phyloP scores from a whole-genome alignment of 352 stramenopile species.

The Pythium brassicae region DNA sequence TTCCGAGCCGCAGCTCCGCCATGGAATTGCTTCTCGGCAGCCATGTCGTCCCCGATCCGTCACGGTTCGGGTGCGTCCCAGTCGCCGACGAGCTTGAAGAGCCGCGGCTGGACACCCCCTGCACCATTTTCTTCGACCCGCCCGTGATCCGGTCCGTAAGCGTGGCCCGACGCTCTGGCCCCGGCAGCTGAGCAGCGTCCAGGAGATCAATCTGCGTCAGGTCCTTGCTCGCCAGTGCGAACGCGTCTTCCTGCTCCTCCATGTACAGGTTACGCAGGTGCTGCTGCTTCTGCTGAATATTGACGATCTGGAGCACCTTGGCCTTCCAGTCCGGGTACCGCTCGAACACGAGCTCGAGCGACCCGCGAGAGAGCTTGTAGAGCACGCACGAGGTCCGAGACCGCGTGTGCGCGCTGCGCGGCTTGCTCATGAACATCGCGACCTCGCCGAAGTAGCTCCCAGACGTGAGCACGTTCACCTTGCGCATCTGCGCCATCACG shows the following conservation, averaged over 20 bases:
- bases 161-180: background rate
- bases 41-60: no score
- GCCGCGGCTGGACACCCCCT: background rate
- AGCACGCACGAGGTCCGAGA: slow-evolving; percentile 44
- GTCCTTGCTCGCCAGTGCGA: slow-evolving; percentile 7
- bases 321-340: slow-evolving; percentile 40
- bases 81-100: background rate
- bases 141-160: background rate
- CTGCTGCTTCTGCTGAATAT: slow-evolving; percentile 33
- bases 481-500: slow-evolving; percentile 6
- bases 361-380: slow-evolving; percentile 32
- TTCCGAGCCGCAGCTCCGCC: slow-evolving; percentile 2
- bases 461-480: slow-evolving; percentile 29
- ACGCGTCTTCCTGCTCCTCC: slow-evolving; percentile 52
- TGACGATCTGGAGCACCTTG: slow-evolving; percentile 36
- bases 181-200: slow-evolving; percentile 7
- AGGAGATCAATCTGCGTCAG: slow-evolving; percentile 9
- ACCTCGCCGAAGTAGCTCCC: slow-evolving; percentile 40
- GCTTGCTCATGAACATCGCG: slow-evolving; percentile 28
- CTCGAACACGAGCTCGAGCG: slow-evolving; percentile 44
- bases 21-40: no score
- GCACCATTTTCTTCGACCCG: background rate
- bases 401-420: slow-evolving; percentile 29
- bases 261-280: slow-evolving; percentile 47
- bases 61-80: background rate